Evolutionary conservation across 345 rosid genomes (phyloP).

Genomic region (Eutrema yunnanense): DNA sequence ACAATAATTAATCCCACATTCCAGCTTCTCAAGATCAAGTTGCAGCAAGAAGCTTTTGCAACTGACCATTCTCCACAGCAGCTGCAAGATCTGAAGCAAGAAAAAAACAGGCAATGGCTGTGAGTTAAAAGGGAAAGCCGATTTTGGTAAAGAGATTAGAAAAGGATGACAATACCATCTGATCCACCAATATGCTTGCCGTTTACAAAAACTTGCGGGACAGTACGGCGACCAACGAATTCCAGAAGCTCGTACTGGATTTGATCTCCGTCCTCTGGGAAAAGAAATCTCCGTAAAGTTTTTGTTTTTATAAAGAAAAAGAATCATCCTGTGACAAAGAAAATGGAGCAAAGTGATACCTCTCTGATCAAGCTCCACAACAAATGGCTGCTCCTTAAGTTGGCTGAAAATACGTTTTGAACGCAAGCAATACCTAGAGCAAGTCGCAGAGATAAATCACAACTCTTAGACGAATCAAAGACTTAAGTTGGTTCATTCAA

Average conservation of each 20-base stretch:
- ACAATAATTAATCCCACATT: background rate
- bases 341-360: conserved; percentile 2
- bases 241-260: conserved; percentile 72
- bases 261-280: conserved; percentile 63
- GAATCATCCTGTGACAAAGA: background rate
- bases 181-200: conserved; percentile 93
- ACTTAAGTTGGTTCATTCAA: no score
- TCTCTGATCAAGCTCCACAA: conserved; percentile 57
- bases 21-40: conserved; percentile 1
- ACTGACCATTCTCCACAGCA: conserved; percentile 38
- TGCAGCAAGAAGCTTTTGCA: conserved; percentile 42
- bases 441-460: background rate
- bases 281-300: background rate
- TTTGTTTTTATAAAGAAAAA: background rate
- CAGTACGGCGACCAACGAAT: conserved; percentile 68
- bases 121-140: background rate
- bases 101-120: background rate
- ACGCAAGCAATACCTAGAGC: conserved; percentile 55
- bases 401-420: conserved; percentile 52
- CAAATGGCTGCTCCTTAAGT: conserved; percentile 43
- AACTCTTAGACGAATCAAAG: no score
- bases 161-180: conserved; percentile 42
- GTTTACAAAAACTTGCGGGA: conserved; percentile 83
- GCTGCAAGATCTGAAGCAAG: conserved; percentile 48
- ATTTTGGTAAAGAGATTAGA: background rate